A percentile compares a stretch with the other conserved stretches of the same genome.
These are phyloP conservation scores for Astrocystis sublimbata DNA, from an alignment of 495 filamentous ascomycete genomes.

Conservation along the genomic window DNA sequence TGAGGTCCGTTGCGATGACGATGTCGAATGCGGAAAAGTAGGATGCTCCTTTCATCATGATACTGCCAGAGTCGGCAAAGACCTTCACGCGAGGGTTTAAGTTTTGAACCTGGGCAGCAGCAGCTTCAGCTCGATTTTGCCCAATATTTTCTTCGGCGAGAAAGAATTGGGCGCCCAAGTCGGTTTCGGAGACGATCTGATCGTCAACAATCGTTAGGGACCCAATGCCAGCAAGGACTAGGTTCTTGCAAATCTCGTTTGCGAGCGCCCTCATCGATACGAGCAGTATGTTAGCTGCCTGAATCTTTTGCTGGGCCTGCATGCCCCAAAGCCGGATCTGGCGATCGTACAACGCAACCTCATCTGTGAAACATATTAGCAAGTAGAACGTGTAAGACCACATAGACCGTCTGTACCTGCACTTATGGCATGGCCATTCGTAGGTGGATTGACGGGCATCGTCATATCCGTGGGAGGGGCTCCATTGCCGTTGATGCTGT, in stretches of 20 bases:
- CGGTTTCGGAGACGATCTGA: slow-evolving; percentile 71
- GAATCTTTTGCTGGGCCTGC: slow-evolving; percentile 85
- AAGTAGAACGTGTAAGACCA: background rate
- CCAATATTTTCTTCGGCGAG: slow-evolving; percentile 69
- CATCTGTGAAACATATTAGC: slow-evolving; percentile 57
- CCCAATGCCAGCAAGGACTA: slow-evolving; percentile 93
- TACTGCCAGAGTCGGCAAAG: slow-evolving; percentile 63
- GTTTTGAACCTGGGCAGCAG: slow-evolving; percentile 71
- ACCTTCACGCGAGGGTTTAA: slow-evolving; percentile 90
- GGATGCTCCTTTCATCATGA: slow-evolving; percentile 61
- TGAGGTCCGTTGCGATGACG: slow-evolving; percentile 87
- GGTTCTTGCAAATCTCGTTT: slow-evolving; percentile 94
- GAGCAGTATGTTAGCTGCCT: slow-evolving; percentile 86
- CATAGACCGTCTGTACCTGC: slow-evolving; percentile 8
- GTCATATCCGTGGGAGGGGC: slow-evolving; percentile 1
- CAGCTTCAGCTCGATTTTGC: slow-evolving; percentile 82
- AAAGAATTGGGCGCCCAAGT: slow-evolving; percentile 90
- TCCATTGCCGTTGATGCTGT: slow-evolving; percentile 13
- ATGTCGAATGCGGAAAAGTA: slow-evolving; percentile 82
- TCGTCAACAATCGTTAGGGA: slow-evolving; percentile 89
- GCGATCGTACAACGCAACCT: slow-evolving; percentile 96
- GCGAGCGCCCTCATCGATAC: slow-evolving; percentile 87
- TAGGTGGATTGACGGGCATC: slow-evolving; percentile 3
- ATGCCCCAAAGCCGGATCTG: slow-evolving; percentile 99
- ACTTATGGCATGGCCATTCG: slow-evolving; percentile 19